Conservation (phyloP, 768 basidiomycete species). For the Russula lepida region DNA sequence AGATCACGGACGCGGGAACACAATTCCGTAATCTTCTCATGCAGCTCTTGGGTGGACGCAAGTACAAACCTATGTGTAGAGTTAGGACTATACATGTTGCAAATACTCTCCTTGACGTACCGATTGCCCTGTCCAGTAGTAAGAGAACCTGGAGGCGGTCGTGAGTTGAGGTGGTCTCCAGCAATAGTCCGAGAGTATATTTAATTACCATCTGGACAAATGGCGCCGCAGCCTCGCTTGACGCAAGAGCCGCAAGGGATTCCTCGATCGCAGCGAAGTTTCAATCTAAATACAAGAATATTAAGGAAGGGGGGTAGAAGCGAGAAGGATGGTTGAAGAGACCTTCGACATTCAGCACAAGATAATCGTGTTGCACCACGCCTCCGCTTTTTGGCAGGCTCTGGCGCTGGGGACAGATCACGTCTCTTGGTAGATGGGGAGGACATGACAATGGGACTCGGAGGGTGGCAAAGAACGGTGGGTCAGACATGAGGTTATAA, state of each 20-base stretch:
- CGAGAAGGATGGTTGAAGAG: background rate
- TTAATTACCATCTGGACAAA: slow-evolving; percentile 63
- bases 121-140: slow-evolving; percentile 80
- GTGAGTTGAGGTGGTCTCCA: background rate
- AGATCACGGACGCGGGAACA: slow-evolving; percentile 67
- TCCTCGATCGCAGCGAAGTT: slow-evolving; percentile 65
- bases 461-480: slow-evolving; percentile 24
- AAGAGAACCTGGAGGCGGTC: slow-evolving; percentile 47
- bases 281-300: slow-evolving; percentile 36
- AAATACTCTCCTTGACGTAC: slow-evolving; percentile 30
- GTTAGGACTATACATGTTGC: background rate
- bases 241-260: slow-evolving; percentile 75
- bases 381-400: slow-evolving; percentile 42
- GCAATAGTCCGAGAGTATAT: slow-evolving; percentile 6
- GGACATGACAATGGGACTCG: slow-evolving; percentile 23
- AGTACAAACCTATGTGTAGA: slow-evolving; percentile 55
- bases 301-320: slow-evolving; percentile 18
- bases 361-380: slow-evolving; percentile 65
- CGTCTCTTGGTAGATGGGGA: slow-evolving; percentile 24
- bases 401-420: slow-evolving; percentile 25
- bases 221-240: slow-evolving; percentile 71
- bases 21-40: slow-evolving; percentile 73
- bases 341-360: slow-evolving; percentile 77
- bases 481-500: background rate
- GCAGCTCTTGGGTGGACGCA: slow-evolving; percentile 71